A percentile compares a stretch with the other conserved stretches of the same genome.
phyloP scores from a whole-genome alignment of 441 rosid genomes.

The Pelargonium myrrhifolium region DNA sequence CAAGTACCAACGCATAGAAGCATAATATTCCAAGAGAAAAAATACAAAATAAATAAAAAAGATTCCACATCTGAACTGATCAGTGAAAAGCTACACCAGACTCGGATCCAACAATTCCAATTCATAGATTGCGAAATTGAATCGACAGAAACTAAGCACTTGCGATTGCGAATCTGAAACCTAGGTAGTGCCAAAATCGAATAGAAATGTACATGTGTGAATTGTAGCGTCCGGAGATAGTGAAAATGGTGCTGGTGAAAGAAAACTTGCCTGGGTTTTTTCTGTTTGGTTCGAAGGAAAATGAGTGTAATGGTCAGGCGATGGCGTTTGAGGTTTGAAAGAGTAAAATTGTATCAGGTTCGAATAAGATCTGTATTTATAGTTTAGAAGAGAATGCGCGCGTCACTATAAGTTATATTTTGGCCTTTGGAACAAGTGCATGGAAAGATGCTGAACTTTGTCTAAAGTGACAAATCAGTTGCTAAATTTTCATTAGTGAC shows the following conservation, averaged over 20 bases:
- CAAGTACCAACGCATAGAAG: background rate
- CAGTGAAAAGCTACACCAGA: background rate
- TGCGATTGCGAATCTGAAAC: background rate
- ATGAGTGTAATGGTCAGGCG: background rate
- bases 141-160: background rate
- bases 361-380: background rate
- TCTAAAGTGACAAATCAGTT: too few species aligned
- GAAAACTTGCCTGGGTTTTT: background rate
- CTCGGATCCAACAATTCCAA: background rate
- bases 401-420: too few species aligned
- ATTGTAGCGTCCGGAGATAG: background rate
- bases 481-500: too few species aligned
- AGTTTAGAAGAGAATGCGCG: background rate
- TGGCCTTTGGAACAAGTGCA: too few species aligned
- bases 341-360: background rate
- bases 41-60: background rate
- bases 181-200: background rate
- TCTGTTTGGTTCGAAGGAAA: slow-evolving; percentile 2
- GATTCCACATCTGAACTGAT: background rate
- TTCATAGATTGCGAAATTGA: background rate
- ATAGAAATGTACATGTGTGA: background rate
- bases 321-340: background rate
- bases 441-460: too few species aligned
- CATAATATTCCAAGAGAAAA: background rate
- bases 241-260: background rate